Percentiles rank a stretch among this genome's conserved stretches.
These are phyloP conservation scores for Eutrema japonicum DNA, from an alignment of 345 rosid genomes.

Conservation along the genomic window DNA sequence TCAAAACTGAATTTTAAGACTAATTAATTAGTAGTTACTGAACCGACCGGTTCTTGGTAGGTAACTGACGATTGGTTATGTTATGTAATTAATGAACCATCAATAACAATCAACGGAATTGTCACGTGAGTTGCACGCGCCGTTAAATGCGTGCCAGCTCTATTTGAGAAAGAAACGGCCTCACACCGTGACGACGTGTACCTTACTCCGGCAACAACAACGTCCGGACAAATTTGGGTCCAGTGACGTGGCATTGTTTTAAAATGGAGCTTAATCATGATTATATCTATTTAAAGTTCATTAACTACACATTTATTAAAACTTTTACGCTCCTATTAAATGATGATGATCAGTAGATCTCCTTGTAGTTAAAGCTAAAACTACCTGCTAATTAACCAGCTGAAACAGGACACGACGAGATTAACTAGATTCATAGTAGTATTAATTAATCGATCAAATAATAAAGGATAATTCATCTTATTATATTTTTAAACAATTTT, in stretches of 20 bases:
- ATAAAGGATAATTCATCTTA: not conserved
- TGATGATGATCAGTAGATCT: conserved; percentile 14
- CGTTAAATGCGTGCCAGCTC: conserved; percentile 26
- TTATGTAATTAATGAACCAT: conserved; percentile 13
- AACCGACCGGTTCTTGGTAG: conserved; percentile 37
- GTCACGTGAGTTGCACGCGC: conserved; percentile 30
- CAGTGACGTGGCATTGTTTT: conserved; percentile 38
- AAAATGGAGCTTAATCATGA: conserved; percentile 14
- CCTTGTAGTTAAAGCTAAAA: conserved; percentile 20
- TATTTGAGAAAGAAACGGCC: not conserved
- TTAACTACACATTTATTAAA: conserved; percentile 25
- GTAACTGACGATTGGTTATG: conserved; percentile 32
- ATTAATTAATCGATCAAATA: not conserved
- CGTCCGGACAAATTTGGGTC: conserved; percentile 27
- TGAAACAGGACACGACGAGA: not conserved
- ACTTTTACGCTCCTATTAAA: conserved; percentile 14
- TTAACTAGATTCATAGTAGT: conserved; percentile 8
- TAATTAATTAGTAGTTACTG: not conserved
- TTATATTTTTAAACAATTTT: not conserved
- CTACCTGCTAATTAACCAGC: conserved; percentile 5
- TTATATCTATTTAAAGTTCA: conserved; percentile 15
- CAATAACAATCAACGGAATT: conserved; percentile 7
- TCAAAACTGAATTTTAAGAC: not conserved
- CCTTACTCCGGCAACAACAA: conserved; percentile 26
- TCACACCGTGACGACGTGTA: conserved; percentile 40